A percentile compares a stretch with the other conserved stretches of the same genome.
These are phyloP conservation scores for Fusarium tuaranense DNA, from an alignment of 2,329 filamentous ascomycete genomes.

Conservation along the genomic window DNA sequence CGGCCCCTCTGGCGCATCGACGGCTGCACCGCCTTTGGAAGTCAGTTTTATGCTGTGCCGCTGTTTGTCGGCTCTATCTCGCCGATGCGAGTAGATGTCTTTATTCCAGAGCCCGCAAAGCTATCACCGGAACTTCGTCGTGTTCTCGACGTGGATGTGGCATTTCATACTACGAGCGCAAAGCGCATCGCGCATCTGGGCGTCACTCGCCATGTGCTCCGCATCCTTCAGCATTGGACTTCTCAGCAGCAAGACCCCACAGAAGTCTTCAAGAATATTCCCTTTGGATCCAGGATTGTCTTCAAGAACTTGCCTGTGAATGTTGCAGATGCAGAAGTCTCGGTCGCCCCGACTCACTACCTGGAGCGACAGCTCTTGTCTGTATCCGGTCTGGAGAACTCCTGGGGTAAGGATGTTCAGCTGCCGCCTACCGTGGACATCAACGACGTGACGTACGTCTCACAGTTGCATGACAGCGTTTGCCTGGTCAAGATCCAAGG, in stretches of 20 bases:
- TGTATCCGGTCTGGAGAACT: conserved; percentile 52
- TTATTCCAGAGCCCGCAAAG: conserved; percentile 63
- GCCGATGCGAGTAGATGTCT: conserved; percentile 69
- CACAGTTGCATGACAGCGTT: conserved; percentile 70
- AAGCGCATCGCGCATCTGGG: conserved; percentile 60
- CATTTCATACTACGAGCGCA: conserved; percentile 67
- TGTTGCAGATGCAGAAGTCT: conserved; percentile 58
- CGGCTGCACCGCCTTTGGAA: conserved; percentile 67
- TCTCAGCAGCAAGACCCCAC: conserved; percentile 44
- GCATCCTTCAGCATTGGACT: conserved; percentile 66
- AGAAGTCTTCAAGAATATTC: conserved; percentile 57
- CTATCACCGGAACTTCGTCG: conserved; percentile 55
- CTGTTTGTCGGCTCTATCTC: conserved; percentile 59
- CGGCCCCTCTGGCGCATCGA: conserved; percentile 68
- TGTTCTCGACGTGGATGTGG: conserved; percentile 60
- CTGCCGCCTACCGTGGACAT: conserved; percentile 64
- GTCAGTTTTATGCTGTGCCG: conserved; percentile 68
- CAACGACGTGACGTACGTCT: conserved; percentile 60
- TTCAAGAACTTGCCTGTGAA: conserved; percentile 63
- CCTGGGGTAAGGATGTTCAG: conserved; percentile 57
- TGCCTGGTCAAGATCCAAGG: conserved; percentile 62
- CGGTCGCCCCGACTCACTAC: conserved; percentile 62
- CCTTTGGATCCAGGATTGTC: conserved; percentile 70
- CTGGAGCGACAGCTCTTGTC: conserved; percentile 66
- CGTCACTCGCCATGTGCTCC: conserved; percentile 65